Evolutionary conservation across 305 asterid genomes (phyloP).

Genomic region (Fraxinus baroniana): DNA sequence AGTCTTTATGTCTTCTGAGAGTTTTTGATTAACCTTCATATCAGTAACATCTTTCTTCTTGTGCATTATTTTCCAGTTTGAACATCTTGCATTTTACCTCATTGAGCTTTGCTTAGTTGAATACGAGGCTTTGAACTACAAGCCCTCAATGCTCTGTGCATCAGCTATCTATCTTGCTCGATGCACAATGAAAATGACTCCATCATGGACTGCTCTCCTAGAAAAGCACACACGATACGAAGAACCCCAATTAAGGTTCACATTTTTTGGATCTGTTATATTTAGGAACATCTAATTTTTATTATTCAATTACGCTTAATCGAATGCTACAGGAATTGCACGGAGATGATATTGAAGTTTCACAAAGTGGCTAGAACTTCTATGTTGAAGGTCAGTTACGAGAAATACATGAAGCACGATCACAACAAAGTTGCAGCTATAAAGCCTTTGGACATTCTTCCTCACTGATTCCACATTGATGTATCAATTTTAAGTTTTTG

Average conservation of each 20-base stretch:
- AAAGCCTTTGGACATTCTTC: conserved; percentile 63
- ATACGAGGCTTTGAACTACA: conserved; percentile 78
- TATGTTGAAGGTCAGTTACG: conserved; percentile 55
- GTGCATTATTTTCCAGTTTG: conserved; percentile 55
- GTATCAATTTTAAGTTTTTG: neutral
- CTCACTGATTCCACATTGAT: conserved; percentile 26
- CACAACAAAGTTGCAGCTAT: conserved; percentile 56
- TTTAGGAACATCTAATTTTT: neutral
- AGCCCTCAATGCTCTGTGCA: conserved; percentile 88
- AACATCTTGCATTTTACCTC: conserved; percentile 84
- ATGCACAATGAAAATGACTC: conserved; percentile 61
- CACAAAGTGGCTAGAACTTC: conserved; percentile 74
- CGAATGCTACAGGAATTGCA: conserved; percentile 54
- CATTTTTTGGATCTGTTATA: conserved; percentile 9
- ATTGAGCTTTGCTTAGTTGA: conserved; percentile 88
- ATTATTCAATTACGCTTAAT: conserved; percentile 12
- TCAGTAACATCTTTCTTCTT: conserved; percentile 16
- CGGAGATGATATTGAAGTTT: conserved; percentile 74
- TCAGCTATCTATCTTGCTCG: conserved; percentile 91
- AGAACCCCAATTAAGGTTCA: conserved; percentile 73
- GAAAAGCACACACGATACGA: conserved; percentile 58
- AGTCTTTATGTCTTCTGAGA: neutral
- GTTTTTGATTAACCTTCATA: neutral
- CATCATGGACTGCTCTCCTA: conserved; percentile 79
- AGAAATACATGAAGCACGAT: conserved; percentile 55